Conservation (phyloP, 2,329 filamentous ascomycete species). For the Paracamarosporium sp. region DNA sequence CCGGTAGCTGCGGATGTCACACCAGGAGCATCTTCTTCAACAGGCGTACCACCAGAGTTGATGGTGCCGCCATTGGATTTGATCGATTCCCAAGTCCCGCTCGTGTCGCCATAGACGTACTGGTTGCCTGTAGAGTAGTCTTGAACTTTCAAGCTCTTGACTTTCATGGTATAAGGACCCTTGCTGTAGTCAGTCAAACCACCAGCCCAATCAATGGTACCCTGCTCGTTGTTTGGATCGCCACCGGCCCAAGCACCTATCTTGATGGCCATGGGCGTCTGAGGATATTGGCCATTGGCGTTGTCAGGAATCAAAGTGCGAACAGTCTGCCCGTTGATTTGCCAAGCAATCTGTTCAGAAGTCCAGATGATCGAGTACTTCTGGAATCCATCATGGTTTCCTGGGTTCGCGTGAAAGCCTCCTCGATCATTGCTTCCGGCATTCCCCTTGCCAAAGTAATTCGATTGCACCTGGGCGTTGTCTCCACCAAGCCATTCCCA, state of each 20-base stretch:
- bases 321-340: conserved; percentile 77
- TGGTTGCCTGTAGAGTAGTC: conserved; percentile 93
- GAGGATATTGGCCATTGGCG: conserved; percentile 82
- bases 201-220: conserved; percentile 89
- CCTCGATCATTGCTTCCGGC: conserved; percentile 87
- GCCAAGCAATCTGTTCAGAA: conserved; percentile 82
- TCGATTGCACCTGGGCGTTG: conserved; percentile 82
- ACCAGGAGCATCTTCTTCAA: conserved; percentile 63
- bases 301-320: conserved; percentile 75
- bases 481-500: conserved; percentile 93
- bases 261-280: conserved; percentile 94
- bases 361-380: conserved; percentile 96
- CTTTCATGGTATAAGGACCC: conserved; percentile 86
- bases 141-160: conserved; percentile 76
- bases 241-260: conserved; percentile 93
- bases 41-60: conserved; percentile 66
- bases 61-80: conserved; percentile 78
- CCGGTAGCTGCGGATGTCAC: conserved; percentile 68
- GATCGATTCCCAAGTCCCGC: conserved; percentile 83
- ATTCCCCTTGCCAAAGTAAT: conserved; percentile 95
- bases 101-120: conserved; percentile 82
- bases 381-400: conserved; percentile 78
- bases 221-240: conserved; percentile 76
- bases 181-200: conserved; percentile 83
- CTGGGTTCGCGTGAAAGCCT: conserved; percentile 72